Base-by-base conservation (phyloP, 2,329 filamentous ascomycete genomes). In the Phialocephala subalpina region DNA sequence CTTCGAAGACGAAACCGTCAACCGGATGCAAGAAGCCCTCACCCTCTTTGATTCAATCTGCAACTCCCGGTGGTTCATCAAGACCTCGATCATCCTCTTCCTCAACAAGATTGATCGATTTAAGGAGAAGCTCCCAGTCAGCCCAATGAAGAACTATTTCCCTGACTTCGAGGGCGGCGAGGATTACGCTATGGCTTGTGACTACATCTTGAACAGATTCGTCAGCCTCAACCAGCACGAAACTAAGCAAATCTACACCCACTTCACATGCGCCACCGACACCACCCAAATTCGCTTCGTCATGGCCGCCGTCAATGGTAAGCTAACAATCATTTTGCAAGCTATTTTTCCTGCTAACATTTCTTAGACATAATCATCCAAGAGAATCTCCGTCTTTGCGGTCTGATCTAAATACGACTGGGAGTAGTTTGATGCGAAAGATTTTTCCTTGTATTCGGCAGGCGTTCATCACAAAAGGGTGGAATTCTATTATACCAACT, bases 181-280 rank as follows among this genome's bases (percentile, higher is more conserved):
- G 73, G 95, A 99, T 81, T 99, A 99, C 77, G 90, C 92, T 47
- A 92, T 93, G 60, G 96, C 96, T 42, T 99, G 96, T 83, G 95
- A 99, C 81, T 99, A 99, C 83, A 98, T 99, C 76, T 88, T 99
- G 69, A 98, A 98, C 87, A 90, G 96, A 78, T 99, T 99, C 81
- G 96, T 98, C 76, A 96, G 92, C 78, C 85, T 99, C 78, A 99
- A 99, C 84, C 96, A 98, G 82, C 95, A 97, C 80, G 96, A 98
- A 84, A 97, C 94, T 63, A 99, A 99, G 86, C 96, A 99, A 81
- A 98, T 99, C 80, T 99, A 99, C 86, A 99, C 96, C 66, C 96
- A 98, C 82, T 99, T 99, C 83, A 99, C 96, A 59, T 98, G 96
- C 80, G 96, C 96, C 68, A 99, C 96, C 58, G 96, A 99, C 79